Evolutionary conservation across 805 yeast species (phyloP), one percentile per base, ranked within the genome.

Genomic region (Pichia pseudocactophila): DNA sequence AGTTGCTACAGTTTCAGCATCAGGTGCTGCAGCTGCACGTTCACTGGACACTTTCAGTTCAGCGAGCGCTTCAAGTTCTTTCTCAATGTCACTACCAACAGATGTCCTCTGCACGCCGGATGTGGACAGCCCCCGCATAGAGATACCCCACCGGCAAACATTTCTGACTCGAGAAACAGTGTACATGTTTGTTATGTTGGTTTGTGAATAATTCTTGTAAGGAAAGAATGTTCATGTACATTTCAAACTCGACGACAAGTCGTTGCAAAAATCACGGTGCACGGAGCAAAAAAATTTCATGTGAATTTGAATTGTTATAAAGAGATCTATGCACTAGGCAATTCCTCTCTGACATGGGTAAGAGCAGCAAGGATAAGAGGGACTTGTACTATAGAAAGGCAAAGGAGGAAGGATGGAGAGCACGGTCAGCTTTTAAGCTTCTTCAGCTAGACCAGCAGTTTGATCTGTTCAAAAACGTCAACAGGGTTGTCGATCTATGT

Each of bases 381-480:
- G 97, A 89, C 63, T 65, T 89, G 45, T 90, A 89, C 64, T 86
- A 85, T 54, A 69, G 98, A 62, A 80, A 85, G 58, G 98, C 98
- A 44, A 92, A 92, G 57, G 98, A 92, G 59, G 94, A 89, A 61
- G 98, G 98, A 11, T 92, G 94, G 85, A 71, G 98, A 53, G 98
- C 98, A 2, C 70, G 98, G 34, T 88, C 97, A 0, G 98, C 98
- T 0, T 92, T 87, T 70, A 92, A 92, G 59, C 72, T 92, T 10
- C 69, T 92, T 3, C 98, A 92, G 59, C 66, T 92, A 37, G 82
- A 92, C 55, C 96, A 90, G 43, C 89, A 92, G 59, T 92, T 90
- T 59, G 81, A 83, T 48, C 73, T 88, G 30, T 76, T 92, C 43
- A 71, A 78, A 39, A 82, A 77, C 33, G 78, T 88, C 30, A 71